Conservation (phyloP, 257 asterid genomes). For the Nicotiana otophora region DNA sequence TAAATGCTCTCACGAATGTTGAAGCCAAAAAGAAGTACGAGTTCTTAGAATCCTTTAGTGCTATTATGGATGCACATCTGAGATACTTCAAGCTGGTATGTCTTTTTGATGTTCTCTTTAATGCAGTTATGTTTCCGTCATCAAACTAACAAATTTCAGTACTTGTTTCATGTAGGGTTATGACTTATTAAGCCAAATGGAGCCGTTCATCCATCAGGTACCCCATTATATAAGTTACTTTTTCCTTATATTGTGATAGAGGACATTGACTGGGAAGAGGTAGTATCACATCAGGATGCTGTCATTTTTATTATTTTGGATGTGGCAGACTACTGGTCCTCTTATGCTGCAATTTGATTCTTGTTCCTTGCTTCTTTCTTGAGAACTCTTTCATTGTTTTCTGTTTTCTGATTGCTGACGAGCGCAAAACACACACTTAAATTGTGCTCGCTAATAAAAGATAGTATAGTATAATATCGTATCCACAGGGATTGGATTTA, state of each 20-base stretch:
- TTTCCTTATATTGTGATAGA: not conserved
- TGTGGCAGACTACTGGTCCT: not conserved
- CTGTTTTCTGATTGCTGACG: not conserved
- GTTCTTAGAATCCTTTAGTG: constrained; percentile 94
- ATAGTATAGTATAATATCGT: too few species aligned
- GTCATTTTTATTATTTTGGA: not conserved
- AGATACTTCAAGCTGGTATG: constrained; percentile 87
- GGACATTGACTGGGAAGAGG: not conserved
- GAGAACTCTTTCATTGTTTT: not conserved
- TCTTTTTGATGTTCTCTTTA: constrained; percentile 13
- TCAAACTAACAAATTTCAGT: constrained; percentile 18
- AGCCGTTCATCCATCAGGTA: constrained; percentile 97
- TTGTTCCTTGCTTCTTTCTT: not conserved
- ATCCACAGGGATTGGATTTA: too few species aligned
- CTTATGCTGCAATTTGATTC: not conserved
- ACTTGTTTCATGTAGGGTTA: constrained; percentile 55
- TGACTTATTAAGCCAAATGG: constrained; percentile 81
- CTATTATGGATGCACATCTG: constrained; percentile 97
- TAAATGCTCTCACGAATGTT: constrained; percentile 68
- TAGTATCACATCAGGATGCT: not conserved
- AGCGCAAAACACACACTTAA: too few species aligned
- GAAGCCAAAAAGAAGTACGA: constrained; percentile 92
- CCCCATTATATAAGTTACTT: constrained; percentile 4
- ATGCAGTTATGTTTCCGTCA: constrained; percentile 12
- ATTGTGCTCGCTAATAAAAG: too few species aligned